Percentiles rank a stretch among this genome's conserved stretches.
Evolutionary conservation across 345 rosid genomes (phyloP).

Genomic region (Melaleuca quinquenervia): DNA sequence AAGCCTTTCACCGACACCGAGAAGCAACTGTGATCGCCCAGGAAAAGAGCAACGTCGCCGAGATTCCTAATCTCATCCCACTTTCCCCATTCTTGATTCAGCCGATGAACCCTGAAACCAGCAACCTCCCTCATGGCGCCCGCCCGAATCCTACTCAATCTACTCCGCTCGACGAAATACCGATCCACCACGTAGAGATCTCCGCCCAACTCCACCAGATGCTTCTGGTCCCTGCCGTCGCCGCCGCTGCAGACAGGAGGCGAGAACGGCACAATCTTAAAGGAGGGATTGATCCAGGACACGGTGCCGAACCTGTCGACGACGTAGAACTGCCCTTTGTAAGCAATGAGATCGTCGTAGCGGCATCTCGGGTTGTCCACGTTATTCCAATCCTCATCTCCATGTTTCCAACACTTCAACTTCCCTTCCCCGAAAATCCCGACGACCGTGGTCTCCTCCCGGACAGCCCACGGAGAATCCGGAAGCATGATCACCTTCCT

Average conservation of each 20-base stretch:
- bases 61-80: constrained; percentile 25
- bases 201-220: constrained; percentile 3
- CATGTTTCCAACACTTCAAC: constrained; percentile 3
- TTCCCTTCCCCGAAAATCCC: not conserved
- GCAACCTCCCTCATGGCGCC: not conserved
- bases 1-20: constrained; percentile 9
- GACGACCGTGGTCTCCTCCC: not conserved
- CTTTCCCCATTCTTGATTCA: constrained; percentile 16
- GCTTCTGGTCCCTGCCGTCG: not conserved
- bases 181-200: constrained; percentile 7
- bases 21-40: constrained; percentile 17
- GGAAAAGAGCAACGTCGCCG: constrained; percentile 10
- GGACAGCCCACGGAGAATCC: not conserved
- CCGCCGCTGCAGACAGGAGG: not conserved
- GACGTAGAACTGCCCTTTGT: constrained; percentile 5
- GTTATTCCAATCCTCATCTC: constrained; percentile 3
- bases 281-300: constrained; percentile 4
- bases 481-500: not conserved
- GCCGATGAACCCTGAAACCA: constrained; percentile 23
- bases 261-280: not conserved
- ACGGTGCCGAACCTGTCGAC: not conserved
- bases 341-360: not conserved
- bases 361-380: not conserved
- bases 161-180: not conserved
- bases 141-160: not conserved